Base-by-base conservation (phyloP, 345 rosid genomes). In the Adansonia digitata region DNA sequence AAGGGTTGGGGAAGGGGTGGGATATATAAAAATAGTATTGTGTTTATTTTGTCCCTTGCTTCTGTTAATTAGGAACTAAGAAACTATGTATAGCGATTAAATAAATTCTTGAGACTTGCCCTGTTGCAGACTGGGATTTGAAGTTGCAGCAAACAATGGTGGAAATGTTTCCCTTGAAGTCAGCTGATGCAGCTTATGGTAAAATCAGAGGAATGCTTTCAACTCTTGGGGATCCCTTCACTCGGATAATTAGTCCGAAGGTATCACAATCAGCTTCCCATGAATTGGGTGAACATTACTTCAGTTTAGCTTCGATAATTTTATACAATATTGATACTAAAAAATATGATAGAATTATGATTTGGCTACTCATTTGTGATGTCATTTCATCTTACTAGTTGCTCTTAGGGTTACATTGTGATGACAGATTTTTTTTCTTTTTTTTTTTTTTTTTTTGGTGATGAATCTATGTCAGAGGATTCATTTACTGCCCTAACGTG, bases 211-310 rank as follows among this genome's bases (percentile, higher is more conserved):
- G 85, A 15, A 93, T 93, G 98, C 94, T 93, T 73, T 90, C 98
- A 55, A 88, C 97, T 46, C 98, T 93, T 27, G 97, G 97, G 43
- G 98, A 93, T 81, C 98, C 97, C 2, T 91, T 90, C 71, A 93
- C 98, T 73, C 87, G 98, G 52, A 89, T 93, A 77, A 86, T 93
- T 59, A 93, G 94, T 78, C 97, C 98, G 42, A 93, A 91, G 95
- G 98, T 93, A 45, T 48, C 60, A 9, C 31, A 13, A 34, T 66
- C 1, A 27, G n/a, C 68, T 24, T 45, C 62, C 18, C 42, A 5
- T 17, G 43, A 48, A 22, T 55, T 67, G 55, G 34, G 18, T 27
- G 62, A 29, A 43, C 13, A 39, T 26, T 31, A 31, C 39, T 64
- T 15, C 17, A 49, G 14, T 40, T 46, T 46, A 26, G 60, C 66